Percentiles rank a stretch among this genome's conserved stretches.
These are phyloP conservation scores for Cyphellophora europaea DNA, from an alignment of 2,329 filamentous ascomycete genomes.

Conservation along the genomic window DNA sequence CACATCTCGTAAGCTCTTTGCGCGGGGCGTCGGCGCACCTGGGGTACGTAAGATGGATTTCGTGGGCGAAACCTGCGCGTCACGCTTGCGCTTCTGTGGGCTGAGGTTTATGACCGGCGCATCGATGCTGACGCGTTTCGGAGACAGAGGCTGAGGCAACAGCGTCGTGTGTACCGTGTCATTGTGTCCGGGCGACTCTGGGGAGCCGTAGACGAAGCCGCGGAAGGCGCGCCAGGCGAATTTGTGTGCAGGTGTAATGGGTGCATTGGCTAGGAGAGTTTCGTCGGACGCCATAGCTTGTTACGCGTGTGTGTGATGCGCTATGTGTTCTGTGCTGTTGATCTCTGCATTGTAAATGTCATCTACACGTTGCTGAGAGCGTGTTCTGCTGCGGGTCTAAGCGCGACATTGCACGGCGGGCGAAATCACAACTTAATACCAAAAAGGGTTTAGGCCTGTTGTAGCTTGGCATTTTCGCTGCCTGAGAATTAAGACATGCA, in stretches of 20 bases:
- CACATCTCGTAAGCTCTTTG: slow-evolving; percentile 49
- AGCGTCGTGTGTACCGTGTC: slow-evolving; percentile 7
- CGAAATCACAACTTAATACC: no score
- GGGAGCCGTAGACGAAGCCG: slow-evolving; percentile 56
- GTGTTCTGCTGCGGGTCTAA: no score
- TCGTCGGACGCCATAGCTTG: slow-evolving; percentile 10
- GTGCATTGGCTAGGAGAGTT: slow-evolving; percentile 40
- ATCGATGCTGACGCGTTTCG: slow-evolving; percentile 17
- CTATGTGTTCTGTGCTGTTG: no score
- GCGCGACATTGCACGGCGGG: no score
- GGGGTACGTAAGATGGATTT: slow-evolving; percentile 59
- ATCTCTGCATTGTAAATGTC: no score
- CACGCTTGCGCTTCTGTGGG: slow-evolving; percentile 16
- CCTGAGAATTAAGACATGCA: no score
- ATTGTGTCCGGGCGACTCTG: slow-evolving; percentile 24
- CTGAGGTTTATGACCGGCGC: slow-evolving; percentile 15
- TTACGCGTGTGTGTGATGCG: background rate
- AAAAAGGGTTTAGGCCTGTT: no score
- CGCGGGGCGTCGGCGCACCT: slow-evolving; percentile 45
- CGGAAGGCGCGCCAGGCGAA: slow-evolving; percentile 61
- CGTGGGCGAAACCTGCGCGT: slow-evolving; percentile 35
- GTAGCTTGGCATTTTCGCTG: no score
- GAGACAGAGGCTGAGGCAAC: slow-evolving; percentile 10
- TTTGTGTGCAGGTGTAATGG: slow-evolving; percentile 56
- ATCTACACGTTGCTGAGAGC: no score